phyloP scores from a whole-genome alignment of 139 green algal genomes.

The Chlamydomonas urium region DNA sequence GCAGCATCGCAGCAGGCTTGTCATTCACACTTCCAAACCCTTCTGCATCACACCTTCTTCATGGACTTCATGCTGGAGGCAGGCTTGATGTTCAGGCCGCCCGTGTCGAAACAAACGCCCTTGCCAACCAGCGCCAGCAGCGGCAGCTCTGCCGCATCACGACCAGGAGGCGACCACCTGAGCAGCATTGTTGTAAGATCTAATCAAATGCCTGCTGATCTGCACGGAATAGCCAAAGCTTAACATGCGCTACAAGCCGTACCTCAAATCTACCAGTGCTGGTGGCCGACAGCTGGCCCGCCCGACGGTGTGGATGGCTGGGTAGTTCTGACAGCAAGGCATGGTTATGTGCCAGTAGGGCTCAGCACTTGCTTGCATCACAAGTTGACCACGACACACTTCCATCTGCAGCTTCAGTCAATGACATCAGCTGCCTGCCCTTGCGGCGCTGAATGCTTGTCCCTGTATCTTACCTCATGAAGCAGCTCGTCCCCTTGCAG shows the following conservation, averaged over 20 bases:
- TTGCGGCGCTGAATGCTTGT: too few species aligned
- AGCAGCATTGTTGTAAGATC: too few species aligned
- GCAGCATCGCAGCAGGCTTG: too few species aligned
- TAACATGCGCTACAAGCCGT: too few species aligned
- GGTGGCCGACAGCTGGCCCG: conserved; percentile 32
- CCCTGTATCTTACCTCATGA: neutral
- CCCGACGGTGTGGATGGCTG: conserved; percentile 59
- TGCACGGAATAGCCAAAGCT: too few species aligned
- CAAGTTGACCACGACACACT: too few species aligned
- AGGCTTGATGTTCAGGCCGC: conserved; percentile 62
- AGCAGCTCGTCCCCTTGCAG: conserved; percentile 56
- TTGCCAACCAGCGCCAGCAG: conserved; percentile 63
- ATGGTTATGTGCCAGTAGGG: too few species aligned
- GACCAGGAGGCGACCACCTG: conserved; percentile 20
- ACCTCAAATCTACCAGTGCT: conserved; percentile 7
- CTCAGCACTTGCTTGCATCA: too few species aligned
- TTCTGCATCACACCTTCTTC: conserved; percentile 56
- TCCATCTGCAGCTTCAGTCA: too few species aligned
- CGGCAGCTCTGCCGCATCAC: conserved; percentile 27
- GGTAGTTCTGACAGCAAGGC: conserved; percentile 30
- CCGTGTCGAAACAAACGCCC: conserved; percentile 64
- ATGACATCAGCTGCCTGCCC: too few species aligned
- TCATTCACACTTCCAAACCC: too few species aligned
- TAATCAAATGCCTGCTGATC: too few species aligned
- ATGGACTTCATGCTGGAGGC: conserved; percentile 59